These are phyloP conservation scores for Cryptococcus amylolentus DNA, from an alignment of 1,284 basidiomycete species.

Conservation along the genomic window DNA sequence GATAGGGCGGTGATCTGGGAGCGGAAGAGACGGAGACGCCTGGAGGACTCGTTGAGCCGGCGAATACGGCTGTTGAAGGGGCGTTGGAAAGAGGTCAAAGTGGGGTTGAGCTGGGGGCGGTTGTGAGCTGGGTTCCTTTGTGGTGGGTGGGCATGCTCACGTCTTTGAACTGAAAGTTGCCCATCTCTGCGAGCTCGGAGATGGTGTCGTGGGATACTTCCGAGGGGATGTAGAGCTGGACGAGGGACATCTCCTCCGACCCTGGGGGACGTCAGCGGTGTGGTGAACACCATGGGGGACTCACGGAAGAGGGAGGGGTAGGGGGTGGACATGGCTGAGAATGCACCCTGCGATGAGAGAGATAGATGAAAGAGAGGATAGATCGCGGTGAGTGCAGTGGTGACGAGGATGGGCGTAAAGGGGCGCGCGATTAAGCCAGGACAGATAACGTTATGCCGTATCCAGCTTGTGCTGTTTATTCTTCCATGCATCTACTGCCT, in stretches of 20 bases:
- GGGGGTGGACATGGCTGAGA: constrained; percentile 28
- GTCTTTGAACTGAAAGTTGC: constrained; percentile 97
- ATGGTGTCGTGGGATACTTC: constrained; percentile 98
- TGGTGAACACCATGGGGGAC: constrained; percentile 22
- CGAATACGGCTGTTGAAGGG: constrained; percentile 96
- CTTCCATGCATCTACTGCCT: too few species aligned
- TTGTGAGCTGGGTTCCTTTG: constrained; percentile 3
- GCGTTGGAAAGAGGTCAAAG: constrained; percentile 95
- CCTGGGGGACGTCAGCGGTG: constrained; percentile 53
- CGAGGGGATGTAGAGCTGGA: constrained; percentile 95
- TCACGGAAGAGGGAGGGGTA: constrained; percentile 81
- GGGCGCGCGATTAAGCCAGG: too few species aligned
- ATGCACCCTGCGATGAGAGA: neutral
- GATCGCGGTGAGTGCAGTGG: neutral
- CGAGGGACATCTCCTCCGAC: constrained; percentile 94
- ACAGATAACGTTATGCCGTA: too few species aligned
- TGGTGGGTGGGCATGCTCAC: constrained; percentile 53
- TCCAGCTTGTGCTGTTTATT: too few species aligned
- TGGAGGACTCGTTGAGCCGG: constrained; percentile 90
- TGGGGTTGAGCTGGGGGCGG: constrained; percentile 73
- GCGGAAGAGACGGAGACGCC: constrained; percentile 85
- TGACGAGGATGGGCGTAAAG: neutral
- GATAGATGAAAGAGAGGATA: too few species aligned
- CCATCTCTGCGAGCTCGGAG: constrained; percentile 89
- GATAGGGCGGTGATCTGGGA: constrained; percentile 77